A percentile compares a stretch with the other conserved stretches of the same genome.
Evolutionary conservation across 257 asterid genomes (phyloP).

Genomic region (Misopates orontium): DNA sequence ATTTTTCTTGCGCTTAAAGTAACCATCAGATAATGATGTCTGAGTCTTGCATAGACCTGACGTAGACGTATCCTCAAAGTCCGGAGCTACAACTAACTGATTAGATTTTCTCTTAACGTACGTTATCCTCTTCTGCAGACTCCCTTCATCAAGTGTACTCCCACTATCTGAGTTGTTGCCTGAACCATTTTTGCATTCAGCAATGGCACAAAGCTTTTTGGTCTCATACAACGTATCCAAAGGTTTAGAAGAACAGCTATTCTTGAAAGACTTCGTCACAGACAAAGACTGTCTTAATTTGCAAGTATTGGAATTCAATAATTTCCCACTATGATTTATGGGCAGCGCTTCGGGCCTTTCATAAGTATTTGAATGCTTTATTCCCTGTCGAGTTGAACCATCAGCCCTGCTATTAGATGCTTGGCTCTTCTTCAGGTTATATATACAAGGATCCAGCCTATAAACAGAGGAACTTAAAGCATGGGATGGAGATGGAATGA

Average conservation of each 20-base stretch:
- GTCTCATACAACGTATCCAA: conserved; percentile 38
- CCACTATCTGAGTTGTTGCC: conserved; percentile 45
- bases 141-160: conserved; percentile 42
- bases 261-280: conserved; percentile 34
- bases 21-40: conserved; percentile 57
- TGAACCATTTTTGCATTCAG: conserved; percentile 43
- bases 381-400: conserved; percentile 28
- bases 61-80: conserved; percentile 34
- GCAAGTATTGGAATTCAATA: conserved; percentile 33
- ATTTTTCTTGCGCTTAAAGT: conserved; percentile 77
- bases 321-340: conserved; percentile 28
- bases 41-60: conserved; percentile 39
- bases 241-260: conserved; percentile 30
- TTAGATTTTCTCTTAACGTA: conserved; percentile 72
- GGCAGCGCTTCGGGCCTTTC: conserved; percentile 42
- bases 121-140: conserved; percentile 44
- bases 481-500: conserved; percentile 38
- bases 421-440: conserved; percentile 38
- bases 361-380: conserved; percentile 36
- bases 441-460: conserved; percentile 35
- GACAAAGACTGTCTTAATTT: conserved; percentile 35
- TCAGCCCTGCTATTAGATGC: conserved; percentile 33
- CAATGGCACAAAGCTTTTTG: conserved; percentile 32
- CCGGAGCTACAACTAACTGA: conserved; percentile 80
- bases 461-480: conserved; percentile 43